Base-by-base conservation (phyloP, 148 eudicot genomes). In the Spergularia marina region DNA sequence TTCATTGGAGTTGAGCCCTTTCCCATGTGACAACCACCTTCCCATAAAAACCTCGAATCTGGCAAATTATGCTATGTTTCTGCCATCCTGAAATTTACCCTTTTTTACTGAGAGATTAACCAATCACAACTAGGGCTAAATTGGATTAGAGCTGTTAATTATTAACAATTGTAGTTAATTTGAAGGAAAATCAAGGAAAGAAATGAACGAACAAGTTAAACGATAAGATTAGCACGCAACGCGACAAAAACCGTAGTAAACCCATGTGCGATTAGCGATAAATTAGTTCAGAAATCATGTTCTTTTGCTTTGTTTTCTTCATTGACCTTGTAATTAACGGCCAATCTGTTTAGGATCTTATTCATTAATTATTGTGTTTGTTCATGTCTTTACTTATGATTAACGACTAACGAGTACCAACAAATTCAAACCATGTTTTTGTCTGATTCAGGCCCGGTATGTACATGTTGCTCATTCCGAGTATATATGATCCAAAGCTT, bases 21-120 rank as follows among this genome's bases (percentile, higher is more conserved):
- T 56, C 44, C 77, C 82, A 79, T 74, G 81, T 79, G 82, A 74
- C 63, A 79, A 51, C 62, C 82, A 79, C 77, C 72, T 44, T 55
- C 76, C 36, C 70, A 51, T 30, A 63, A 54, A 21, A 60, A 74
- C 70, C 77, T 79, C 82, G 77, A 74, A 72, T 73, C 82, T 74
- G 36, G 16, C 73, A 73, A 44, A 44, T 44, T 53, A 47, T 79
- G 77, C 61, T 68, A 68, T 14, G 65, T 55, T 56, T 67, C 67
- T 77, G 61, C 60, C 60, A 74, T 69, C 78, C 70, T 70, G 61
- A 68, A 52, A 62, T 61, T 40, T 23, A 54, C 57, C 53, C 71
- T 12, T 78, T 53, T 47, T 18, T 51, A 51, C 41, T 20, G 41
- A 67, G 20, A 44, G 17, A 16, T 49, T 74, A 61, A 57, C 82